phyloP scores from a whole-genome alignment of 2,329 filamentous ascomycete genomes.

The Colletotrichum sp. region DNA sequence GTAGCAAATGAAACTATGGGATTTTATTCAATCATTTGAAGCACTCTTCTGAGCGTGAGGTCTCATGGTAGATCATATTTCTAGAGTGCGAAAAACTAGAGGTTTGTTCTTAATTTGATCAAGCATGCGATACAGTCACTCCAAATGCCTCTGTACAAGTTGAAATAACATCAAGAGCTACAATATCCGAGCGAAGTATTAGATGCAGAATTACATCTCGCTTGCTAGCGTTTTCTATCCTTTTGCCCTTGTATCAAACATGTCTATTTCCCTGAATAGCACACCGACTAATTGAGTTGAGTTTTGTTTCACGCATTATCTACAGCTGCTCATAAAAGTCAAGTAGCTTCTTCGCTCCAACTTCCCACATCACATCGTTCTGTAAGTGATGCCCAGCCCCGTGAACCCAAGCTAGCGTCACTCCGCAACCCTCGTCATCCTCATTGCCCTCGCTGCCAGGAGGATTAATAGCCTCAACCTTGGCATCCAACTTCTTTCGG shows the following conservation, averaged over 20 bases:
- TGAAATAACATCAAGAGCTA: neutral
- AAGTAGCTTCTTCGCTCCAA: slow-evolving; percentile 49
- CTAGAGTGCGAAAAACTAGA: accelerated
- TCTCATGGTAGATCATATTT: accelerated
- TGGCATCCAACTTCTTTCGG: slow-evolving; percentile 33
- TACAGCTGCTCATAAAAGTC: slow-evolving; percentile 38
- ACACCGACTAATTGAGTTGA: neutral
- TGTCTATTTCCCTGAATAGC: neutral
- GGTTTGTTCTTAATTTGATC: neutral
- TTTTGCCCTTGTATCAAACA: neutral
- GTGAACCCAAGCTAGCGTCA: slow-evolving; percentile 45
- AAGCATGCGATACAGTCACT: neutral
- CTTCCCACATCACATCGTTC: slow-evolving; percentile 54
- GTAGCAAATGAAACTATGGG: neutral
- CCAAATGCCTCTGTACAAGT: neutral
- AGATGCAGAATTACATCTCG: too few relatives aligned
- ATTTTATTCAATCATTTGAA: neutral
- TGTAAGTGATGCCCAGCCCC: slow-evolving; percentile 58
- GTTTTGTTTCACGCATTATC: neutral
- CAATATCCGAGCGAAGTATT: neutral
- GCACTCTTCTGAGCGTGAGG: neutral
- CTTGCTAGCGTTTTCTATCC: neutral
- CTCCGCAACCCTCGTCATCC: slow-evolving; percentile 37
- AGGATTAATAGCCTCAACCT: slow-evolving; percentile 6
- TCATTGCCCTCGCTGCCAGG: slow-evolving; percentile 25